Conservation (phyloP, 176 grass and related monocot species). For the maize (Zea mays) region Zm-B73-REFERENCE-NAM-5.0 NC_050096.1:158900001-158900500, state of each 20-base stretch:
- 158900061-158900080: constrained; percentile 3
- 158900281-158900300: too few species aligned
- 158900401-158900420: too few species aligned
- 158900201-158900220: neutral
- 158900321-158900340: too few species aligned
- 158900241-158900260: constrained; percentile 5
- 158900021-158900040: neutral
- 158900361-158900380: too few species aligned
- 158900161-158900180: neutral
- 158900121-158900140: neutral
- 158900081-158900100: neutral
- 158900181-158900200: neutral
- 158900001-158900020: neutral
- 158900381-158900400: too few species aligned
- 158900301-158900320: too few species aligned
- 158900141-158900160: neutral
- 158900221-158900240: neutral
- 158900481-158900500: too few species aligned
- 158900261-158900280: neutral
- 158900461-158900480: too few species aligned
- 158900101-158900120: neutral
- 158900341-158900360: too few species aligned
- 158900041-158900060: neutral
- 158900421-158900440: too few species aligned
- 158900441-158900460: too few species aligned